Evolutionary conservation across 768 basidiomycete species (phyloP), one percentile per base, ranked within the genome.

Genomic region (Tephrocybe sp.): DNA sequence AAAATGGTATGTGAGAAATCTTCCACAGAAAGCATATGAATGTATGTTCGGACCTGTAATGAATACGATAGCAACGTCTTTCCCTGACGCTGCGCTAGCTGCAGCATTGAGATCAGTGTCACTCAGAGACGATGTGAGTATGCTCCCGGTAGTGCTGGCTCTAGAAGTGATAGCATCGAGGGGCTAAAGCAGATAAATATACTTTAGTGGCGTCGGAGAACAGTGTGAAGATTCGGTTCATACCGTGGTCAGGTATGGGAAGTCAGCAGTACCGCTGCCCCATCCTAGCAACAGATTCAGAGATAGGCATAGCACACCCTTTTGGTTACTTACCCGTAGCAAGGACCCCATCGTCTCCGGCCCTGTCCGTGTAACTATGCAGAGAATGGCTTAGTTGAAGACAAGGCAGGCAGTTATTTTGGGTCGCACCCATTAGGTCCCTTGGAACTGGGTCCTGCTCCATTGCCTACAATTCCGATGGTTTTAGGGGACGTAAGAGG

Each of bases 401-500:
- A 15, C 45, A 25, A 8, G 10, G 18, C 20, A 26, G 14, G 34
- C 7, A 36, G 34, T 36, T 5, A 12, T 15, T 30, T 30, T 30
- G 5, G 28, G 34, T 30, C 64, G 26, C 52, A 82, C 68, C 77
- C 80, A 59, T 88, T 88, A 0, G 79, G 74, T 17, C 87, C 84
- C 20, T 61, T 58, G 0, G 75, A 70, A 39, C 77, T 73, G 5
- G 82, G 74, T 4, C 77, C 80, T 9, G 84, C 81, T 32, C 80
- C 84, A 54, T 68, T 76, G 4, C 86, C 86, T 43, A 86, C 73
- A 17, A 88, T 66, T 0, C 71, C 81, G 33, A 87, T 76, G 4
- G 73, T 67, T 59, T 69, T 71, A 1, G 77, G 73, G 37, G 70
- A 62, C 45, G 73, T 67, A 49, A 83, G 56, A 51, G 85, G 73